Evolutionary conservation across 1,284 basidiomycete genomes (phyloP).

Genomic region (Ceratobasidium sp.): DNA sequence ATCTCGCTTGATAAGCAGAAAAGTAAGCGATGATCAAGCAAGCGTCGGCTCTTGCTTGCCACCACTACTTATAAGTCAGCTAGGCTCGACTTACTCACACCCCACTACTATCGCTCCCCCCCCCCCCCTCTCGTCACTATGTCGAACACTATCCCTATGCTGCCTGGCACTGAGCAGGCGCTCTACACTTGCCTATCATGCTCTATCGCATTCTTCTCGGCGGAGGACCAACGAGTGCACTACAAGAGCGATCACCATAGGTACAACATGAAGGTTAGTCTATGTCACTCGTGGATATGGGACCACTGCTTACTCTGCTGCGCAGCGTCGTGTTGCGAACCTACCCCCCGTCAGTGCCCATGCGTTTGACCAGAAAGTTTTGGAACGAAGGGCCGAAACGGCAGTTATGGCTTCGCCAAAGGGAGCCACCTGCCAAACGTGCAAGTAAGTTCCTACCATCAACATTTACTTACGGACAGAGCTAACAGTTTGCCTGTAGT

Average conservation of each 20-base stretch:
- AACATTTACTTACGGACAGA: background rate
- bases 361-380: slow-evolving; percentile 92
- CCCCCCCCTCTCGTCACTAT: background rate
- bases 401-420: slow-evolving; percentile 73
- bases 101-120: background rate
- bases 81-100: background rate
- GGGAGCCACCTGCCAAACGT: slow-evolving; percentile 77
- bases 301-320: slow-evolving; percentile 7
- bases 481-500: slow-evolving; percentile 57
- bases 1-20: slow-evolving; percentile 31
- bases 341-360: slow-evolving; percentile 85
- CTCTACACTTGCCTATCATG: slow-evolving; percentile 94
- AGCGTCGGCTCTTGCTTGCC: slow-evolving; percentile 34
- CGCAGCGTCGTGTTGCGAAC: slow-evolving; percentile 82
- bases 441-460: slow-evolving; percentile 68
- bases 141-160: slow-evolving; percentile 29
- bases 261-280: slow-evolving; percentile 91
- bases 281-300: background rate
- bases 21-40: slow-evolving; percentile 40
- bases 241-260: slow-evolving; percentile 96
- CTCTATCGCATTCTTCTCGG: slow-evolving; percentile 85
- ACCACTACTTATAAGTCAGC: background rate
- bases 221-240: slow-evolving; percentile 89
- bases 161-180: slow-evolving; percentile 38
- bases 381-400: slow-evolving; percentile 78